A percentile compares a stretch with the other conserved stretches of the same genome.
Evolutionary conservation across 371 early-diverging fungal genomes (phyloP).

Genomic region (Haplosporangium sp.): DNA sequence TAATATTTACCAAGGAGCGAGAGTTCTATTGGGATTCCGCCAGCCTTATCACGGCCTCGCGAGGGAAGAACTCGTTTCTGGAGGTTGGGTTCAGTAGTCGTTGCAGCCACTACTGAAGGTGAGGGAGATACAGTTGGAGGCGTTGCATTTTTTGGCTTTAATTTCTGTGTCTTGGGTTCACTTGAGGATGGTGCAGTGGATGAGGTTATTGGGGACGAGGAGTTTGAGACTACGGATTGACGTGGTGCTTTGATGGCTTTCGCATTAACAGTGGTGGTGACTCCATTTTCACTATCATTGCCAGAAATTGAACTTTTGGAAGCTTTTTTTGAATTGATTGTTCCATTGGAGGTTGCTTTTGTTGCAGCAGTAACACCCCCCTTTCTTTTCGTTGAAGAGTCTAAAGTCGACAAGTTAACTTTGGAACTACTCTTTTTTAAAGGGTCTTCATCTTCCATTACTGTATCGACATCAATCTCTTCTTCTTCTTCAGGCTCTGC

Average conservation of each 20-base stretch:
- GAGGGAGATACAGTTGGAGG: not conserved
- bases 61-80: constrained; percentile 43
- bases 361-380: not conserved
- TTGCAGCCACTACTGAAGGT: not conserved
- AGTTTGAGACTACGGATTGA: not conserved
- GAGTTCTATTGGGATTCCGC: constrained; percentile 16
- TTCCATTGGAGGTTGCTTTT: not conserved
- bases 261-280: not conserved
- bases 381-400: not conserved
- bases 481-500: not conserved
- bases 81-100: constrained; percentile 6
- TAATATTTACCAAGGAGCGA: constrained; percentile 23
- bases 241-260: not conserved
- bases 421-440: too few species aligned
- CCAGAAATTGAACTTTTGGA: not conserved
- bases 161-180: constrained; percentile 1
- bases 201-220: not conserved
- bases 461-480: not conserved
- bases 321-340: not conserved
- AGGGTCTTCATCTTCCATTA: constrained; percentile 2
- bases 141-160: constrained; percentile 10
- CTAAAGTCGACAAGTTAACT: not conserved
- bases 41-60: constrained; percentile 44
- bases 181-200: not conserved
- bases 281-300: not conserved